Percentiles rank a stretch among this genome's conserved stretches.
phyloP scores from a whole-genome alignment of 768 basidiomycete species.

The Phlebiopsis gigantea region DNA sequence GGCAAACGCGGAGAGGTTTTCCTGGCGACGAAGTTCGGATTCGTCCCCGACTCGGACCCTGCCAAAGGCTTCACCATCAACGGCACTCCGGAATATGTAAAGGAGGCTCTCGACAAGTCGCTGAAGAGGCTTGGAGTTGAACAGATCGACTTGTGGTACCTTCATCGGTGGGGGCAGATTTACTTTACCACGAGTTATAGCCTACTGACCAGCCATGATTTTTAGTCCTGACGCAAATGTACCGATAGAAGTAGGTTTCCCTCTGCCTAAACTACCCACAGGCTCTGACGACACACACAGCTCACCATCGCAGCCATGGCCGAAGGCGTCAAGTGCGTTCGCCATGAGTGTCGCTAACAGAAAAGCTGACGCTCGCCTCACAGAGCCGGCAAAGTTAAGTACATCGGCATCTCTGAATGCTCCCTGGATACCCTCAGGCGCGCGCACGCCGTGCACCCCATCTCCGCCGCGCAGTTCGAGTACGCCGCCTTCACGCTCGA shows the following conservation, averaged over 20 bases:
- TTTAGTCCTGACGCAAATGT: not conserved
- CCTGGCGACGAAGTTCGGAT: constrained; percentile 57
- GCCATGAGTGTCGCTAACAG: not conserved
- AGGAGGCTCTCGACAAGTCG: not conserved
- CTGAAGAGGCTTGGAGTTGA: constrained; percentile 6
- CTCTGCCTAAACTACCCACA: not conserved
- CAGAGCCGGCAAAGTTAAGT: constrained; percentile 24
- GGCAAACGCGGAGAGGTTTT: constrained; percentile 52
- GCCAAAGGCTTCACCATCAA: not conserved
- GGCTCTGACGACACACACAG: too few relatives aligned
- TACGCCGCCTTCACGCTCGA: constrained; percentile 38
- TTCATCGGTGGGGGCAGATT: constrained; percentile 23
- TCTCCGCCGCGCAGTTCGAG: constrained; percentile 39
- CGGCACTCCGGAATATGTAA: constrained; percentile 14
- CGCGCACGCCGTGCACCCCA: constrained; percentile 36
- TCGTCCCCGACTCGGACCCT: constrained; percentile 19
- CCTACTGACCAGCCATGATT: too few relatives aligned
- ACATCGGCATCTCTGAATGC: constrained; percentile 26
- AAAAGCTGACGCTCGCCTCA: not conserved
- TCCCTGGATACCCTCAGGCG: constrained; percentile 18
- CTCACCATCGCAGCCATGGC: not conserved
- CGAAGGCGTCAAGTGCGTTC: not conserved
- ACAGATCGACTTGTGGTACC: constrained; percentile 10
- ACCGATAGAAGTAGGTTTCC: not conserved
- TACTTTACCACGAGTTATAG: too few relatives aligned